These are phyloP conservation scores for Aspergillus brunneoviolaceus DNA, from an alignment of 2,329 filamentous ascomycete species.

Conservation along the genomic window DNA sequence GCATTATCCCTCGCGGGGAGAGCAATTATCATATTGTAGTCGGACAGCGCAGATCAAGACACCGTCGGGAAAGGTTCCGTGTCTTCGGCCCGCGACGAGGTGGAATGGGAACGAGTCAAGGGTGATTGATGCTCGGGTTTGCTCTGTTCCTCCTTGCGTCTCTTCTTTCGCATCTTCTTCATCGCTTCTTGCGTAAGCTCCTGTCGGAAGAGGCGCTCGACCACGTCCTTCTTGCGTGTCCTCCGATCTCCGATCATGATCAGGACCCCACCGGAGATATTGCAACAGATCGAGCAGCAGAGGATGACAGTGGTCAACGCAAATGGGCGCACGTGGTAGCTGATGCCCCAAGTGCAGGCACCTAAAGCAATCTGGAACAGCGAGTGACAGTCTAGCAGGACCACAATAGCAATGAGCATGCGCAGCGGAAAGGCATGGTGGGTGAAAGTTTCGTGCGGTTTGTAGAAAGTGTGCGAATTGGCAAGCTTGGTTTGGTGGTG, in stretches of 20 bases:
- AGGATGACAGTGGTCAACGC: constrained; percentile 80
- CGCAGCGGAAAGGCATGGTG: constrained; percentile 76
- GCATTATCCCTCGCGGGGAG: too few relatives aligned
- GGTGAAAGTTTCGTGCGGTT: constrained; percentile 80
- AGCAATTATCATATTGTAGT: too few relatives aligned
- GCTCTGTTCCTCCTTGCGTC: constrained; percentile 31
- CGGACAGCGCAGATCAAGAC: not conserved
- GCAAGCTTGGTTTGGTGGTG: constrained; percentile 79
- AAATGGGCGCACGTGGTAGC: constrained; percentile 66
- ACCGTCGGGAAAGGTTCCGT: not conserved
- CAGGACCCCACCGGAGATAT: constrained; percentile 72
- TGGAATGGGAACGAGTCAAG: constrained; percentile 15
- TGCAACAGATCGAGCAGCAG: constrained; percentile 73
- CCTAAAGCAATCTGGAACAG: constrained; percentile 78
- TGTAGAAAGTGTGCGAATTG: constrained; percentile 85
- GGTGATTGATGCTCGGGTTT: constrained; percentile 17
- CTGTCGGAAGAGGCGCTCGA: constrained; percentile 73
- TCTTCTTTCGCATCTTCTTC: constrained; percentile 54
- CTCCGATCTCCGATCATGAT: constrained; percentile 74
- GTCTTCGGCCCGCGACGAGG: not conserved
- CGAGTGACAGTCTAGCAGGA: constrained; percentile 76
- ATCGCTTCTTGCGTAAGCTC: constrained; percentile 69
- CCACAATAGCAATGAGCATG: constrained; percentile 73
- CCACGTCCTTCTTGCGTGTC: constrained; percentile 81
- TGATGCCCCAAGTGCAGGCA: constrained; percentile 74